Percentiles rank a stretch among this genome's conserved stretches.
These are phyloP conservation scores for Russula compacta DNA, from an alignment of 768 basidiomycete species.

Conservation along the genomic window DNA sequence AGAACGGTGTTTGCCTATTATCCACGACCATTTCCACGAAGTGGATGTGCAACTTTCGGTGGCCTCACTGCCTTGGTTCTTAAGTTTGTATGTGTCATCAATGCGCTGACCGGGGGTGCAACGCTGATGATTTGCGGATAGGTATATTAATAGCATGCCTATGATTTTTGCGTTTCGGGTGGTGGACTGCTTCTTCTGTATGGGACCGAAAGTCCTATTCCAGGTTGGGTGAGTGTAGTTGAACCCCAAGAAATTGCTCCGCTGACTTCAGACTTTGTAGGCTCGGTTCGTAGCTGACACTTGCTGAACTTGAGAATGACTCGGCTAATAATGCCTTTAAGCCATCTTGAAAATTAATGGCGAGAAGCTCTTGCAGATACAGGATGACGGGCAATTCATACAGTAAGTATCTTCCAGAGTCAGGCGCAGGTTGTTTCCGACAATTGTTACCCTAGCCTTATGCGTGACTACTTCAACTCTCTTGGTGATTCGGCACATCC, in stretches of 20 bases:
- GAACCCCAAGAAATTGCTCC: not conserved
- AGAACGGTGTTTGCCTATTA: constrained; percentile 78
- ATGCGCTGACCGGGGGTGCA: constrained; percentile 16
- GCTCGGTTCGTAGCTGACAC: constrained; percentile 39
- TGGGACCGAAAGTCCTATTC: constrained; percentile 98
- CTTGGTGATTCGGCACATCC: constrained; percentile 94
- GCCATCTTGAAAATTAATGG: constrained; percentile 98
- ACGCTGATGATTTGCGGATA: constrained; percentile 23
- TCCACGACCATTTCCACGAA: constrained; percentile 82
- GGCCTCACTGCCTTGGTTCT: constrained; percentile 95
- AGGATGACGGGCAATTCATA: constrained; percentile 96
- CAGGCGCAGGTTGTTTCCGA: not conserved
- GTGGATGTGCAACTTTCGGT: constrained; percentile 97
- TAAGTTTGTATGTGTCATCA: constrained; percentile 69
- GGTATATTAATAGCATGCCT: constrained; percentile 90
- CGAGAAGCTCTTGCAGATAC: constrained; percentile 80
- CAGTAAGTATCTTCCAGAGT: constrained; percentile 41
- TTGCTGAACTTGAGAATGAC: not conserved
- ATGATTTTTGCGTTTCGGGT: constrained; percentile 98
- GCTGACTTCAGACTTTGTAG: constrained; percentile 27
- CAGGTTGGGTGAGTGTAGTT: constrained; percentile 77
- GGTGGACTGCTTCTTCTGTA: constrained; percentile 96
- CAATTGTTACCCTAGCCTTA: constrained; percentile 44
- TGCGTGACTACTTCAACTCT: constrained; percentile 91
- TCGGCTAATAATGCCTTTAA: constrained; percentile 22